Evolutionary conservation across 2,329 filamentous ascomycete species (phyloP).

Genomic region (Trichoderma endophyticum): DNA sequence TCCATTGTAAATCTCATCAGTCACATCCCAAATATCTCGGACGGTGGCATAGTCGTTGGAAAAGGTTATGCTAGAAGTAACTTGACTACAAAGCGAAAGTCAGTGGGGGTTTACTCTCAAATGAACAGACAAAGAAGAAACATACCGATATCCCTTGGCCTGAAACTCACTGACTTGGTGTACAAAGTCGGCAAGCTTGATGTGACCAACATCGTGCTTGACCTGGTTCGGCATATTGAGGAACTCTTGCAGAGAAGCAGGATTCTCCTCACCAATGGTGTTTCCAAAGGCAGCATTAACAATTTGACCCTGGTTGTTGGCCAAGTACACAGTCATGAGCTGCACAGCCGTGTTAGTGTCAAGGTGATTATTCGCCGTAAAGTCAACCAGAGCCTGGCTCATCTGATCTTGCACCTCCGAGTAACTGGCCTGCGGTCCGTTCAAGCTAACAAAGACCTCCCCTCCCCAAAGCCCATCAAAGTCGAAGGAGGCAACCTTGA

Average conservation of each 20-base stretch:
- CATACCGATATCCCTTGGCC: conserved; percentile 20
- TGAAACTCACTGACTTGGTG: conserved; percentile 19
- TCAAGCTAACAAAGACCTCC: not conserved
- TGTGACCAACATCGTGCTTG: not conserved
- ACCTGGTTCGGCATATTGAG: conserved; percentile 19
- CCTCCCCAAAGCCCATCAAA: conserved; percentile 8
- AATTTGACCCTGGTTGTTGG: not conserved
- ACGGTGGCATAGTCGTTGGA: conserved; percentile 18
- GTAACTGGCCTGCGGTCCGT: not conserved
- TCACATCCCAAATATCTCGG: conserved; percentile 16
- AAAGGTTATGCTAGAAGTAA: conserved; percentile 20
- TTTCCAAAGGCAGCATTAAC: conserved; percentile 12
- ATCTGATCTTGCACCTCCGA: not conserved
- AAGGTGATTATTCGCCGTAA: conserved; percentile 2
- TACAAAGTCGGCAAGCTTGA: conserved; percentile 18
- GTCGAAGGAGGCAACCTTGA: conserved; percentile 29
- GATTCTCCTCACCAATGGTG: conserved; percentile 5
- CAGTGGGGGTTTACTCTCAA: not conserved
- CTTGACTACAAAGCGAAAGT: not conserved
- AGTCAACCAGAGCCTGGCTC: not conserved
- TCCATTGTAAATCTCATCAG: conserved; percentile 18
- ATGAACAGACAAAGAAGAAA: not conserved
- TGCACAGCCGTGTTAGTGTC: not conserved
- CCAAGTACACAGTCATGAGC: conserved; percentile 8
- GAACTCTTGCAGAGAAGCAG: conserved; percentile 16